Base-by-base conservation (phyloP, 768 basidiomycete genomes). In the Boletus edulis region DNA sequence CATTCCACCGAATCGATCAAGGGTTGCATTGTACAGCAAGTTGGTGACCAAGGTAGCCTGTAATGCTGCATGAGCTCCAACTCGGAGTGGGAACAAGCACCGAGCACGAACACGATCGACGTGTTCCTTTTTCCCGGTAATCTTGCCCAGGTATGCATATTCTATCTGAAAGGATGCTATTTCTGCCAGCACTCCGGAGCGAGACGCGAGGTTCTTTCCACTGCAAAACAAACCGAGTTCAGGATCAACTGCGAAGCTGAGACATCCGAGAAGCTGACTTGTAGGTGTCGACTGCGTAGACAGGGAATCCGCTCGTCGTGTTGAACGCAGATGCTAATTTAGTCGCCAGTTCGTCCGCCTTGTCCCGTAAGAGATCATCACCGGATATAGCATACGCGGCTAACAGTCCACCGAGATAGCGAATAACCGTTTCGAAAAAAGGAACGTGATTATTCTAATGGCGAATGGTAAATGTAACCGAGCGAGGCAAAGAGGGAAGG, bases 371-470 rank as follows among this genome's bases (percentile, higher is more conserved):
- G 11, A 88, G 66, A 3, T 75, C 68, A 48, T 93, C 78, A 2
- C 80, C 75, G 0, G 89, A 83, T 8, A 97, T 73, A 3, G 93
- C 85, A 67, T 94, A 87, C 0, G 89, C 91, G 2, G 87, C 86
- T 5, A 95, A 78, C 7, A 95, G 70, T 4, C 94, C 94, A 3
- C 94, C 94, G 1, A 97, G 84, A 61, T 95, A 87, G 18, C 94
- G 84, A 58, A 96, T 96, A 27, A 87, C 82, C 0, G 91, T 94
- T 74, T 95, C 89, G 59, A 90, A 91, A 64, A 85, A 89, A 1
- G 84, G 85, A 1, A 68, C 70, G 15, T 14, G 67, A 73, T 47
- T 59, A 71, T 59, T 68, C 60, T 51, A 52, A 74, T 6, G 31
- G 5, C 3, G 1, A n/a, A 9, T 9, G 44, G 3, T 51, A 17